phyloP scores from a whole-genome alignment of 495 filamentous ascomycete species.

The Neurospora tetrasperma region DNA sequence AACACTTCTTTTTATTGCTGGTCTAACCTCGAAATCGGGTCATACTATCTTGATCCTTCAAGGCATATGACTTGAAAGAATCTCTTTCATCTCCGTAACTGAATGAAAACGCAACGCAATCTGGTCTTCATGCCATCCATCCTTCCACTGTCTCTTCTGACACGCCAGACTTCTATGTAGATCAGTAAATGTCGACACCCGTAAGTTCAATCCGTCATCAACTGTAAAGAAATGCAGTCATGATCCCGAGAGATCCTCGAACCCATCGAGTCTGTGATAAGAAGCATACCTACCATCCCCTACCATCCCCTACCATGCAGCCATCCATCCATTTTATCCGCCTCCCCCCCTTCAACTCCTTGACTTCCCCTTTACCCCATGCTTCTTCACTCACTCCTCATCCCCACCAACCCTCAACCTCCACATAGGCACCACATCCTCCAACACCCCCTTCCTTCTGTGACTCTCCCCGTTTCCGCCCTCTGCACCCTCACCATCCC shows the following conservation, averaged over 20 bases:
- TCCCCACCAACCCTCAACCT: background rate
- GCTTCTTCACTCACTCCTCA: background rate
- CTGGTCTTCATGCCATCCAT: background rate
- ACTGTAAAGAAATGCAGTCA: background rate
- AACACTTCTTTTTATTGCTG: background rate
- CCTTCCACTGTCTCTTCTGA: background rate
- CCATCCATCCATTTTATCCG: background rate
- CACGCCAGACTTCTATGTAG: background rate
- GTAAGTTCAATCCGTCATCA: background rate
- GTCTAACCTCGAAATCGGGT: background rate
- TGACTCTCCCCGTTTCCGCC: background rate
- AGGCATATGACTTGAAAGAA: background rate
- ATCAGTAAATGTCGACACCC: background rate
- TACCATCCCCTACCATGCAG: background rate
- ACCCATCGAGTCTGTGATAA: background rate
- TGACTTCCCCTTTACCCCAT: too few relatives aligned
- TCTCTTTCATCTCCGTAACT: background rate
- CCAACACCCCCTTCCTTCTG: background rate
- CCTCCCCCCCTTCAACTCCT: background rate
- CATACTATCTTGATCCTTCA: background rate
- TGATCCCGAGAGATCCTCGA: background rate
- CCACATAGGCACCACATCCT: background rate
- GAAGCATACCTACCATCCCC: background rate
- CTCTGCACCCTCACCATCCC: background rate
- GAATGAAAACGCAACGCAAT: background rate